These are phyloP conservation scores for Xanthoceras sorbifolium DNA, from an alignment of 345 rosid species.

Conservation along the genomic window DNA sequence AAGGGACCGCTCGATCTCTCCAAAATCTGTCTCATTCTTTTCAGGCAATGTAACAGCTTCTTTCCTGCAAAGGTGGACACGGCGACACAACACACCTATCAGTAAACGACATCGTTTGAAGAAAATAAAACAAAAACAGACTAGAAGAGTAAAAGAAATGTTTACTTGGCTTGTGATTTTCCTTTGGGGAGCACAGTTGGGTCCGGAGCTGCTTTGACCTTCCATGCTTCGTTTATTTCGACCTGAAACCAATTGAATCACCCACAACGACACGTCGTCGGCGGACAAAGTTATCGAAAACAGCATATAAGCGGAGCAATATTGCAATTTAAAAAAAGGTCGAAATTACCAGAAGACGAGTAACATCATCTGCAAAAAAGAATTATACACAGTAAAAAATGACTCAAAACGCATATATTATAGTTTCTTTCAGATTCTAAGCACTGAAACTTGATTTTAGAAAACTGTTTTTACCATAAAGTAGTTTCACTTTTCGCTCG, in stretches of 20 bases:
- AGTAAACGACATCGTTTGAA: neutral
- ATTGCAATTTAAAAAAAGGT: neutral
- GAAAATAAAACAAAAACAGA: neutral
- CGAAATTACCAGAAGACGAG: slow-evolving; percentile 66
- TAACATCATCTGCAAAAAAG: slow-evolving; percentile 71
- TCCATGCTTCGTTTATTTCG: slow-evolving; percentile 85
- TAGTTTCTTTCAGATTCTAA: neutral
- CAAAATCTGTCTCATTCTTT: slow-evolving; percentile 49
- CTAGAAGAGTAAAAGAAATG: slow-evolving; percentile 16
- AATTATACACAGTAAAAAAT: no score
- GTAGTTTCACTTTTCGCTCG: slow-evolving; percentile 84
- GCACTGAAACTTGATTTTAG: neutral
- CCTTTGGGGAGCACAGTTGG: slow-evolving; percentile 73
- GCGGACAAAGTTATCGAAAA: slow-evolving; percentile 1
- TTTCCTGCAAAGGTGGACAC: slow-evolving; percentile 53
- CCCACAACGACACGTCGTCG: neutral
- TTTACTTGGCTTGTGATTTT: slow-evolving; percentile 69
- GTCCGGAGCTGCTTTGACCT: slow-evolving; percentile 53
- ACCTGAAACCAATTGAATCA: slow-evolving; percentile 40
- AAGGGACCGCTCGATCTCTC: slow-evolving; percentile 55
- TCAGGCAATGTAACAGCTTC: slow-evolving; percentile 77
- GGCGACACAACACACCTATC: neutral
- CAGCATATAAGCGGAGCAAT: neutral
- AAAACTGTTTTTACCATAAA: slow-evolving; percentile 60
- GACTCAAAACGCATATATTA: neutral